Base-by-base conservation (phyloP, 31 red algal species). In the Asparagopsis taxiformis region DNA sequence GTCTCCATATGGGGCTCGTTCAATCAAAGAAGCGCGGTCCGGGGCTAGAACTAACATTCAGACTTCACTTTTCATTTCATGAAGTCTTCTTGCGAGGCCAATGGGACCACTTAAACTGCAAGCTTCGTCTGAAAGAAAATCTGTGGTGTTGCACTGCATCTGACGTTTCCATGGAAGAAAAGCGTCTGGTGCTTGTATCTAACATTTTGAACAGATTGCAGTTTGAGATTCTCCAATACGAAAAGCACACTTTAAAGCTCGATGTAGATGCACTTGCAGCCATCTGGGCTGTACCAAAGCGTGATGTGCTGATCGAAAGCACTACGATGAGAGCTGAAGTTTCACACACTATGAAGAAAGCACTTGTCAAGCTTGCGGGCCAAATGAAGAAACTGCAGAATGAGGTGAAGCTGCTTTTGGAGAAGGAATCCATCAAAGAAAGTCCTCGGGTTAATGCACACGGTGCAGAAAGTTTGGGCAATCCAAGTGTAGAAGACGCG, bases 131-230 rank as follows among this genome's bases (percentile, higher is more conserved):
- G 0, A 46, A 50, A 33, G 85, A 89, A 62, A 89, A 89, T 46
- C 43, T 89, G 28, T 51, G 70, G 34, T 69, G 59, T 41, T 68
- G 41, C 43, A 65, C 6, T 34, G 38, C 74, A 23, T 57, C 32
- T 13, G 70, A 44, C 26, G 19, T 58, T 21, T 29, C 81, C 30
- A 13, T 20, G 13, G 31, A 9, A 26, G 28, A 34, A 1, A 49
- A 53, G 15, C 37, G 65, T 36, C 23, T 41, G 23, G 25, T 44
- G 7, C 23, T 25, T 28, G 29, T 79, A 34, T 64, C 74, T 28
- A 89, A 89, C 51, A 89, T 89, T 26, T 35, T 89, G 50, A 89
- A 89, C 58, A 36, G 74, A 17, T 62, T 89, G 17, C 46, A 80
- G n/a, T 77, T 89, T 61, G 85, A 89, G 31, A 56, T 41, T 53